A percentile compares a stretch with the other conserved stretches of the same genome.
Conservation (phyloP, 2,329 filamentous ascomycete species). For the Aspergillus sp. region DNA sequence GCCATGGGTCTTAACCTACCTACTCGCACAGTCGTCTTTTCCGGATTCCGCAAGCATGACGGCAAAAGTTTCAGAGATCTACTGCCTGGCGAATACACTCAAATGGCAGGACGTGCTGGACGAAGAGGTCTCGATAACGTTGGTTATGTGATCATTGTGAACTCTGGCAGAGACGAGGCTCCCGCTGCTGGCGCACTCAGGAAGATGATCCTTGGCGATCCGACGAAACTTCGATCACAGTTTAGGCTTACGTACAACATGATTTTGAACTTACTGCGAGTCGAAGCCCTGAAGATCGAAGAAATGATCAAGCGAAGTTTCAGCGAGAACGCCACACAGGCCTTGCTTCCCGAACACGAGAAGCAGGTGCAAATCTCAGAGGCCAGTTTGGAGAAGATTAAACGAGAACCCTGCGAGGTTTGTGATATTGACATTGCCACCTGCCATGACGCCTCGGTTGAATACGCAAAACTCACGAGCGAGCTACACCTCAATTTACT, state of each 20-base stretch:
- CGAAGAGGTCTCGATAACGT: constrained; percentile 89
- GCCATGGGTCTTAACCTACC: constrained; percentile 97
- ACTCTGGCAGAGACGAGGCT: constrained; percentile 76
- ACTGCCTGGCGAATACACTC: constrained; percentile 92
- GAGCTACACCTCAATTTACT: constrained; percentile 77
- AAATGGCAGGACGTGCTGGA: constrained; percentile 95
- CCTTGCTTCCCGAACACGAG: constrained; percentile 89
- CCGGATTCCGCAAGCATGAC: constrained; percentile 94
- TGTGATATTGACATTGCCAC: constrained; percentile 78
- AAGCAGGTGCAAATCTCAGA: constrained; percentile 91
- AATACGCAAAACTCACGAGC: constrained; percentile 74
- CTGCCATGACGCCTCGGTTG: constrained; percentile 79
- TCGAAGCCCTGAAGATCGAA: constrained; percentile 96
- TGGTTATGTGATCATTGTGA: constrained; percentile 91
- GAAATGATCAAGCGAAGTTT: constrained; percentile 99
- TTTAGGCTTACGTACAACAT: constrained; percentile 99
- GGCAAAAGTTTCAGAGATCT: constrained; percentile 89
- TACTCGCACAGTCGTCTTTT: constrained; percentile 95
- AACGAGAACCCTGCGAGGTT: constrained; percentile 75
- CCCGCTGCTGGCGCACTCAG: constrained; percentile 79
- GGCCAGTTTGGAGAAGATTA: constrained; percentile 85
- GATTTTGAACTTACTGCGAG: constrained; percentile 92
- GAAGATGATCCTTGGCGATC: constrained; percentile 94
- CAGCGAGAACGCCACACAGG: constrained; percentile 96
- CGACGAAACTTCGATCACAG: constrained; percentile 91